Base-by-base conservation (phyloP, 345 rosid genomes). In the Salix viminalis region DNA sequence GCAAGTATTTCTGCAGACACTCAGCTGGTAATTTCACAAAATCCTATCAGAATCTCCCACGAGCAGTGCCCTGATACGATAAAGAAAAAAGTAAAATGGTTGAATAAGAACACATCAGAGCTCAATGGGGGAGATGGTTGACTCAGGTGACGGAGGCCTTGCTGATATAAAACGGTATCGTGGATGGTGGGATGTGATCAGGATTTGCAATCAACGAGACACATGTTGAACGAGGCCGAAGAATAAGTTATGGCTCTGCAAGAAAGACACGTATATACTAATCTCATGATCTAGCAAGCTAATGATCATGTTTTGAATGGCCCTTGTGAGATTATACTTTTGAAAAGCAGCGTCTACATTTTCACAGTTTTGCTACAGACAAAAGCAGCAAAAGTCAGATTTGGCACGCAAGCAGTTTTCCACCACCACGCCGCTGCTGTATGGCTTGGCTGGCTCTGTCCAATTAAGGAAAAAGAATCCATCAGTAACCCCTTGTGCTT, bases 171-270 rank as follows among this genome's bases (percentile, higher is more conserved):
- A 18, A 66, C 7, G n/a, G n/a, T 16, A 66, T 18, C 1, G 12
- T 24, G 15, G 13, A 15, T 34, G 70, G 85, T 76, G 84, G 83
- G 73, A 58, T 83, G 61, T 80, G 86, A 85, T 58, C 50, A 76
- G 84, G 88, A 80, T 82, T 78, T 75, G 78, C 82, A 77, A 73
- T 64, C 67, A 71, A 60, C 11, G 16, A 73, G 66, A 79, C 65
- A 70, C 41, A 71, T 18, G 44, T 60, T 65, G 67, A 16, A 71
- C 58, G 74, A 61, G 65, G 21, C 71, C 70, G 41, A 56, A 32
- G 67, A 76, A 77, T n/a, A 42, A 77, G 68, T 62, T 64, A 24
- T 48, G 6, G 73, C 54, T 74, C 54, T 56, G 2, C 36, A 18
- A 4, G 32, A 14, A 37, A 26, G 37, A 69, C 36, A 69, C 48